Evolutionary conservation across 768 basidiomycete species (phyloP).

Genomic region (Leccinum truebloodii): DNA sequence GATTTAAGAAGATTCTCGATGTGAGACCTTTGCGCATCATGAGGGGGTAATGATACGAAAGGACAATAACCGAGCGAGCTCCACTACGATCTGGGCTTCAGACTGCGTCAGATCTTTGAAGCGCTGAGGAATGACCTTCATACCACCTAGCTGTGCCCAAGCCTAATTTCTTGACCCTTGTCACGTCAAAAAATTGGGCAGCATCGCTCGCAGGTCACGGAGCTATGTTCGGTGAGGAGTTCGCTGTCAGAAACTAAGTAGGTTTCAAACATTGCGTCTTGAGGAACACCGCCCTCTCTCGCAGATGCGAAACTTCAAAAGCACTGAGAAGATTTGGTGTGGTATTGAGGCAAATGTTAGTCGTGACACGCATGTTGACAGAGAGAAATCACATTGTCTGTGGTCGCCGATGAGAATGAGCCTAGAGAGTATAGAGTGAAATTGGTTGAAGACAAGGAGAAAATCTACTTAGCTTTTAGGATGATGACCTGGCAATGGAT

Average conservation of each 20-base stretch:
- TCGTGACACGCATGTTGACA: not conserved
- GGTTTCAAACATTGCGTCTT: slow-evolving; percentile 67
- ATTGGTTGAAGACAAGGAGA: slow-evolving; percentile 35
- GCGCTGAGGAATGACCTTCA: not conserved
- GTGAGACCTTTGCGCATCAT: slow-evolving; percentile 63
- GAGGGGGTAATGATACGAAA: slow-evolving; percentile 77
- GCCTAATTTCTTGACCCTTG: slow-evolving; percentile 31
- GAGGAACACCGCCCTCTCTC: slow-evolving; percentile 49
- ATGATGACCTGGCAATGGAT: too few species aligned
- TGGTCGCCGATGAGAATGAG: slow-evolving; percentile 43
- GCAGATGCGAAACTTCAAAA: slow-evolving; percentile 70
- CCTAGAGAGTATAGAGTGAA: slow-evolving; percentile 29
- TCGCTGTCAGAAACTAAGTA: slow-evolving; percentile 32
- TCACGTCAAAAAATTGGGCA: slow-evolving; percentile 39
- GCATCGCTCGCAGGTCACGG: slow-evolving; percentile 36
- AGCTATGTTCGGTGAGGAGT: slow-evolving; percentile 57
- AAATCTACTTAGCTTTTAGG: slow-evolving; percentile 41
- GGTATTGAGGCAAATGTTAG: slow-evolving; percentile 51
- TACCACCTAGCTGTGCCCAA: slow-evolving; percentile 39
- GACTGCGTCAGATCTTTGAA: slow-evolving; percentile 3
- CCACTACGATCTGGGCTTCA: slow-evolving; percentile 50
- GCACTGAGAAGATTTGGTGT: slow-evolving; percentile 66
- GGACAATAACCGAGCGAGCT: slow-evolving; percentile 49
- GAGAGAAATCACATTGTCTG: slow-evolving; percentile 34
- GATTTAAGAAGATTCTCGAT: slow-evolving; percentile 58